Evolutionary conservation across 441 rosid species (phyloP).

Genomic region (Populus hybrid): DNA sequence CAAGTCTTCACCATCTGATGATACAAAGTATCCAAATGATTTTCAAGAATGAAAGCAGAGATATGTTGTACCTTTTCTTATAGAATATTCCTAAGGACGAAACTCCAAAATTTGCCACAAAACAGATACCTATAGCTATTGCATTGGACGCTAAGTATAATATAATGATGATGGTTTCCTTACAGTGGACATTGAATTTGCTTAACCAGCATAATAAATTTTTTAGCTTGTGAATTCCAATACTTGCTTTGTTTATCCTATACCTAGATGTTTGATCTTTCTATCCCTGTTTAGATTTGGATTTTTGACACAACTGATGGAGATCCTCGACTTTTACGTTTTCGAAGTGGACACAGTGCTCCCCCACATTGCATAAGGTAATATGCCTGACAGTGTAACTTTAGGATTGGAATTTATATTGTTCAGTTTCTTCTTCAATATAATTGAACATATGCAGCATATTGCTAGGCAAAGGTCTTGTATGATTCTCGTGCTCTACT

Average conservation of each 20-base stretch:
- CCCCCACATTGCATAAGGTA: slow-evolving; percentile 96
- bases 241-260: neutral
- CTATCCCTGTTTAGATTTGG: slow-evolving; percentile 64
- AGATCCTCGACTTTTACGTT: slow-evolving; percentile 91
- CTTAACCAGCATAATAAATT: neutral
- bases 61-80: neutral
- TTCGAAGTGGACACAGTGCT: slow-evolving; percentile 98
- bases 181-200: neutral
- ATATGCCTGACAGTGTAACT: neutral
- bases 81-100: neutral
- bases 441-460: neutral
- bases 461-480: neutral
- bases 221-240: neutral
- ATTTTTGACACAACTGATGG: slow-evolving; percentile 94
- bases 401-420: neutral
- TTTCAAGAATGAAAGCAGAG: neutral
- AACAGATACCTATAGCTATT: neutral
- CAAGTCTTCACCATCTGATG: neutral
- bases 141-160: neutral
- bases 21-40: neutral
- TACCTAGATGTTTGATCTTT: neutral
- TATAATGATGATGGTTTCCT: neutral
- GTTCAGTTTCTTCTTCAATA: neutral
- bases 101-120: neutral
- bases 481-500: neutral